Base-by-base conservation (phyloP, 192 early-diverging fungal species). In the Linnemannia schmuckeri region DNA sequence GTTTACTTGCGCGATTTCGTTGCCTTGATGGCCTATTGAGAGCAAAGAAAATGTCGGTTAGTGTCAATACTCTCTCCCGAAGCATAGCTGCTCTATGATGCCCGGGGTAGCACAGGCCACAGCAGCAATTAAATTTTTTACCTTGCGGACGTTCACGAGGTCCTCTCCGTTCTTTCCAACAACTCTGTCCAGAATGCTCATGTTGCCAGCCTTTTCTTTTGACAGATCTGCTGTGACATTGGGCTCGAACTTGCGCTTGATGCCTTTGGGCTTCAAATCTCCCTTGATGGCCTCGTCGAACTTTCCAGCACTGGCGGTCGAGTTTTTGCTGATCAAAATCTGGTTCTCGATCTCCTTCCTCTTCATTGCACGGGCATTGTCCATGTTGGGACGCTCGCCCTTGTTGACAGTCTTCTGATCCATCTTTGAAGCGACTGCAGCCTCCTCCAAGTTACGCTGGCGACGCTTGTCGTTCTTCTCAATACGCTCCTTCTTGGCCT, bases 241-340 rank as follows among this genome's bases (percentile, higher is more conserved):
- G 69, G 94, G 89, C 46, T 91, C 91, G 77, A 94, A 95, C 91
- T 95, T 80, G 38, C 94, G 91, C 86, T 94, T 94, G 44, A 94
- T 81, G 63, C 94, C 95, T 92, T 97, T 99, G 85, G 95, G 85
- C 88, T 96, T 94, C 69, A 94, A 93, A 85, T 99, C 98, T 37
- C 95, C 95, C 81, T 94, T 87, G 30, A 98, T 89, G 49, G 91
- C 89, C 69, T 92, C 90, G 88, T 99, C 98, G 88, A 99, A 99
- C 83, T 95, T 95, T 81, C 98, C 98, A 87, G 96, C 80, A 77
- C 94, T 96, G 12, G 98, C 98, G 5, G 98, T 99, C 40, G 97
- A 90, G 30, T 85, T 91, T 86, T 97, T 97, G 69, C 95, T 92
- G 82, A 96, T 90, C 37, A 93, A 90, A 78, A 99, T 90, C 22